Conservation (phyloP, 257 asterid genomes). For the Catharanthus roseus region DNA sequence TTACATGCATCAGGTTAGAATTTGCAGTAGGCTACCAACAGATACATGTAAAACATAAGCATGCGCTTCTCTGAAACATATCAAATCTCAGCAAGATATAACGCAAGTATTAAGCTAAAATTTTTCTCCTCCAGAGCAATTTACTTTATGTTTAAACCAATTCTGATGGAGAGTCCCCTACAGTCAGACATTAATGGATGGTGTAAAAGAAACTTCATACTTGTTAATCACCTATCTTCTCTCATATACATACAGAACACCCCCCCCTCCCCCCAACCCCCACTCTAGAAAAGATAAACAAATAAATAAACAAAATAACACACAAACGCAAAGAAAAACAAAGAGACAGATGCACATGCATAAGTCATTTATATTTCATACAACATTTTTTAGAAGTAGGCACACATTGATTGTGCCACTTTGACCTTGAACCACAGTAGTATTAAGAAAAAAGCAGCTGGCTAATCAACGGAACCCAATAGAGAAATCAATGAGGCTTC, state of each 20-base stretch:
- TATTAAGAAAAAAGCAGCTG: not conserved
- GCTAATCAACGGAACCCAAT: not conserved
- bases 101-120: not conserved
- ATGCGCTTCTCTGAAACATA: not conserved
- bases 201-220: not conserved
- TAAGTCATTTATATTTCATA: not conserved
- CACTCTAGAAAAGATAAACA: too few relatives aligned
- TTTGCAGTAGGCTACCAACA: not conserved
- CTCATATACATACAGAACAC: not conserved
- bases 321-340: not conserved
- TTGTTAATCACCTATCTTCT: not conserved
- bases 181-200: not conserved
- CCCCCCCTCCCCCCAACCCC: too few relatives aligned
- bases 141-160: not conserved
- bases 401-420: not conserved
- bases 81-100: not conserved
- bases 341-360: not conserved
- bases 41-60: not conserved
- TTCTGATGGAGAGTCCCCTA: not conserved
- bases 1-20: conserved; percentile 27
- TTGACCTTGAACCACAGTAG: not conserved
- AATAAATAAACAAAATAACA: not conserved
- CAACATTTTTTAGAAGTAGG: not conserved
- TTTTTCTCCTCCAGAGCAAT: not conserved
- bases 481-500: not conserved